Base-by-base conservation (phyloP, 441 rosid genomes). In the Pelargonium citronellum region DNA sequence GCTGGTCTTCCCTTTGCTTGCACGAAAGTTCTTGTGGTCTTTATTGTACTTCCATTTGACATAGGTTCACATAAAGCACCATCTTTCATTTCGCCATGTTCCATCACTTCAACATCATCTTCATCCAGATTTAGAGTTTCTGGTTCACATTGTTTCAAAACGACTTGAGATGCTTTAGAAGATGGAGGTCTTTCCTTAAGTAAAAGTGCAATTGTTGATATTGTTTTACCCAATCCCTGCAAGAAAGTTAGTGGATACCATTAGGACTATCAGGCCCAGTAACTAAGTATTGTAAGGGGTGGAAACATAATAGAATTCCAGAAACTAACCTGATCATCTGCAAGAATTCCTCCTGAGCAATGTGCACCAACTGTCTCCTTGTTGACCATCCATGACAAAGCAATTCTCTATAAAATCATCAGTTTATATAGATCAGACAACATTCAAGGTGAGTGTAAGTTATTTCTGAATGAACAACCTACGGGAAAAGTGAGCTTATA, bases 261-360 rank as follows among this genome's bases (percentile, higher is more conserved):
- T 41, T 67, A 13, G 8, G 24, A 19, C 51, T 51, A 1, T 19
- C 7, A 64, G 39, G 62, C 3, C 46, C 34, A 63, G 7, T 44
- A 7, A 37, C 66, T 34, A 9, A 10, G 13, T 47, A 27, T 27
- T 34, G 15, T 12, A 75, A 72, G 51, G 11, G 41, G 67, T 69
- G 43, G 69, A 67, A 65, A 71, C 71, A 79, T 20, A 22, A 2
- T 22, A 60, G 34, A 77, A 41, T 43, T 71, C 5, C 16, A 80
- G 68, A 69, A 69, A 71, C 57, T 55, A 44, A 91, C 99, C 97
- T 94, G 99, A 81, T 94, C 99, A 80, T 94, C 99, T 39, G 99
- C 99, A 71, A 94, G 96, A 74, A 94, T 94, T 80, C 99, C 99
- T 75, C 99, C 99, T 0, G 86, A 85, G 84, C 99, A 94, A 68